Conservation (phyloP, 78 protist genomes). For the Dictyostelium capitatum region DNA sequence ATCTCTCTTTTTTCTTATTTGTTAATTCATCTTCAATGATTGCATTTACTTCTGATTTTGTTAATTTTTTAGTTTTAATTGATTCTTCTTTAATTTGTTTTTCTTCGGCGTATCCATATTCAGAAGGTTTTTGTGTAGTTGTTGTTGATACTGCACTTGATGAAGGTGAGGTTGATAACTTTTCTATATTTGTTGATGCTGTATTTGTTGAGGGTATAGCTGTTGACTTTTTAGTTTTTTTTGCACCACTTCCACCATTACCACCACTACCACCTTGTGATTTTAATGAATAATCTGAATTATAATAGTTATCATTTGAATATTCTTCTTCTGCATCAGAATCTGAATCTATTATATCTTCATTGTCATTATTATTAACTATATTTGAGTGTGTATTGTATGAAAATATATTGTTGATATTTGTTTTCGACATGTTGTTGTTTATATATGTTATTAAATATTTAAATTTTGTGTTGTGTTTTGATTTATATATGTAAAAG, state of each 20-base stretch:
- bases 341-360: no score
- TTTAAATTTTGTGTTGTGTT: no score
- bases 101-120: not conserved
- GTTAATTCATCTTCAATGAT: constrained; percentile 8
- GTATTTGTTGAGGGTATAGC: not conserved
- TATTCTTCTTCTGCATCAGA: not conserved
- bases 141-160: not conserved
- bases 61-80: not conserved
- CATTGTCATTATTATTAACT: no score
- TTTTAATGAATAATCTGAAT: not conserved
- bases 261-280: not conserved
- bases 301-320: not conserved
- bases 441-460: no score
- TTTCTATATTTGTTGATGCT: not conserved
- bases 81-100: not conserved
- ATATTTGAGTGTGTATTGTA: not conserved
- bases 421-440: no score
- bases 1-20: constrained; percentile 16
- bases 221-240: not conserved
- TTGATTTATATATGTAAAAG: no score
- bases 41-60: not conserved
- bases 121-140: not conserved
- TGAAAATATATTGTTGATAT: not conserved
- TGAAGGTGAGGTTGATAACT: not conserved
- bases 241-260: not conserved